A percentile compares a stretch with the other conserved stretches of the same genome.
Conservation (phyloP, 2,329 filamentous ascomycete species). For the Acarospora socialis region DNA sequence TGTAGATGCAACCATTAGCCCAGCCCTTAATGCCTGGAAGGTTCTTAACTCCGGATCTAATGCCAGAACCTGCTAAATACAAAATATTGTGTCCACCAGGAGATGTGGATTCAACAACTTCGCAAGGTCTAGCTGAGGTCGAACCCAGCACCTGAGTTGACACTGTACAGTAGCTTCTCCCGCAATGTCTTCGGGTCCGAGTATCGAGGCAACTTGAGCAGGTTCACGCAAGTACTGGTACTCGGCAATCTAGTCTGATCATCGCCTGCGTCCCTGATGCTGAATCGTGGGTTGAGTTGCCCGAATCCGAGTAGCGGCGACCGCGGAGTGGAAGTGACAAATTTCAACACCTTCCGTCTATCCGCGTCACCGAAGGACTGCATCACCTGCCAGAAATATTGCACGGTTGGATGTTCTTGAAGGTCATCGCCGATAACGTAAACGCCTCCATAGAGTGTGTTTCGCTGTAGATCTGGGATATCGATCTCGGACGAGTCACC, state of each 20-base stretch:
- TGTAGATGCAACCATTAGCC: too few relatives aligned
- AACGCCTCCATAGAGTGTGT: conserved; percentile 77
- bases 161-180: conserved; percentile 76
- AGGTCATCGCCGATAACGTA: conserved; percentile 84
- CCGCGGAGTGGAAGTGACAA: conserved; percentile 84
- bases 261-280: conserved; percentile 67
- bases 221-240: conserved; percentile 89
- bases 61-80: too few relatives aligned
- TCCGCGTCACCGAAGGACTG: conserved; percentile 59
- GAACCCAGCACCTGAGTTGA: conserved; percentile 83
- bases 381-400: conserved; percentile 88
- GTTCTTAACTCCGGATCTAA: too few relatives aligned
- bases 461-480: conserved; percentile 65
- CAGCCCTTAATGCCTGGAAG: too few relatives aligned
- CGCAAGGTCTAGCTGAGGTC: conserved; percentile 72
- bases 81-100: too few relatives aligned
- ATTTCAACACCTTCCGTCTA: conserved; percentile 76
- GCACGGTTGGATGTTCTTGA: conserved; percentile 69
- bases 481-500: conserved; percentile 79
- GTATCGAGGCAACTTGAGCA: conserved; percentile 85
- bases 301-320: conserved; percentile 82
- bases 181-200: conserved; percentile 48
- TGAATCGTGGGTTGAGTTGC: conserved; percentile 73
- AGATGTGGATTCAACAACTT: too few relatives aligned
- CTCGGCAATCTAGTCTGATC: conserved; percentile 73